Percentiles rank a stretch among this genome's conserved stretches.
Conservation (phyloP, 352 stramenopile species). For the Thraustotheca clavata region DNA sequence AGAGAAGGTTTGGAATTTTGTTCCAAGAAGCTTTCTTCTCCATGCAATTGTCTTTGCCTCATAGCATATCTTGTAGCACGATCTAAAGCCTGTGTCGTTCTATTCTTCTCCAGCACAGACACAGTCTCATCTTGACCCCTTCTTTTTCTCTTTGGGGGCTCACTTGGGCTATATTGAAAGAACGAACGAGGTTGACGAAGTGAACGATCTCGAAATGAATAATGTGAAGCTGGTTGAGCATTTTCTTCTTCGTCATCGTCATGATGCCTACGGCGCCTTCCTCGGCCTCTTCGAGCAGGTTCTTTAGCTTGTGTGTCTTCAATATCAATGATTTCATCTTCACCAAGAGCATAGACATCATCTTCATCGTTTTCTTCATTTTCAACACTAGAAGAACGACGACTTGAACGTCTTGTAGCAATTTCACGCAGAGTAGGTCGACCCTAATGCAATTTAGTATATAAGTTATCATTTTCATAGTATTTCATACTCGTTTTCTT, state of each 20-base stretch:
- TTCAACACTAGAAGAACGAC: no score
- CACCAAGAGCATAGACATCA: neutral
- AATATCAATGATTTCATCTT: neutral
- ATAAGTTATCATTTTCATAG: no score
- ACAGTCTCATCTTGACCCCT: neutral
- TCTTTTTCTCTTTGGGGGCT: neutral
- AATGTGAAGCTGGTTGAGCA: neutral
- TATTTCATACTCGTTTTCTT: slow-evolving; percentile 23
- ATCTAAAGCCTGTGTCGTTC: neutral
- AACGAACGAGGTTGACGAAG: neutral
- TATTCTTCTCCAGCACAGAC: neutral
- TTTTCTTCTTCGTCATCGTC: neutral
- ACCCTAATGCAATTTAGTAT: no score
- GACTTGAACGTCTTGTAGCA: slow-evolving; percentile 14
- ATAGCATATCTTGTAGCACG: slow-evolving; percentile 7
- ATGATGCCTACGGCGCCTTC: neutral
- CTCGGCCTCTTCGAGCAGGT: neutral
- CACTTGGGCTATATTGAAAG: neutral
- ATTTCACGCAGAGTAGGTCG: slow-evolving; percentile 22
- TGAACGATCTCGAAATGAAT: neutral
- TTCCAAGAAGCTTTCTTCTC: neutral
- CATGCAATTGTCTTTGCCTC: neutral
- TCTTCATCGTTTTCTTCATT: slow-evolving; percentile 25
- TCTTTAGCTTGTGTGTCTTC: neutral
- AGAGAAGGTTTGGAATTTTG: neutral